These are phyloP conservation scores for Pueraria montana DNA, from an alignment of 306 rosid species.

Conservation along the genomic window DNA sequence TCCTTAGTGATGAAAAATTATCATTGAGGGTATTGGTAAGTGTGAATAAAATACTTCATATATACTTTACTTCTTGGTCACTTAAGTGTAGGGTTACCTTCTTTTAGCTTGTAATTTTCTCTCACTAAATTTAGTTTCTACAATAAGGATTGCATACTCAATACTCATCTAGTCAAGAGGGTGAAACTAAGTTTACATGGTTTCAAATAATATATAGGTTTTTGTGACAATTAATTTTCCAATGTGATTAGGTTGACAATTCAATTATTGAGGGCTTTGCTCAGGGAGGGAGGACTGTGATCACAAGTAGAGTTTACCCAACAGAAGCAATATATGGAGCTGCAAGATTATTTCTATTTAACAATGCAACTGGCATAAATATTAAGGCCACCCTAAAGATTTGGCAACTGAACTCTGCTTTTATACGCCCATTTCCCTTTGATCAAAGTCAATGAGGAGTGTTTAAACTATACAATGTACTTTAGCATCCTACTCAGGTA, in stretches of 20 bases:
- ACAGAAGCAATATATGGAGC: conserved; percentile 84
- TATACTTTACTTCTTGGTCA: neutral
- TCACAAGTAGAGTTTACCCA: conserved; percentile 75
- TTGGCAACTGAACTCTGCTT: conserved; percentile 78
- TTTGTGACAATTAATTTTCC: neutral
- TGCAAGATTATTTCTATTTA: conserved; percentile 74
- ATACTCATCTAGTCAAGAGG: too few species aligned
- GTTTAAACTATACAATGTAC: neutral
- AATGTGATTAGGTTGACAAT: conserved; percentile 71
- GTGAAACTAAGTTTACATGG: too few species aligned
- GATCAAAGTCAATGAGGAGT: conserved; percentile 40
- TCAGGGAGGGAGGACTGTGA: conserved; percentile 78
- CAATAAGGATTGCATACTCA: too few species aligned
- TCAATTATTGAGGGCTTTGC: conserved; percentile 85
- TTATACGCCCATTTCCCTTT: conserved; percentile 66
- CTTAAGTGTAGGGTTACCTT: neutral
- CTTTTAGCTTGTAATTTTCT: neutral
- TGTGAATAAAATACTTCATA: neutral
- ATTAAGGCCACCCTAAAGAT: conserved; percentile 66
- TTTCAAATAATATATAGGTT: neutral
- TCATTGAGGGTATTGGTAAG: conserved; percentile 76
- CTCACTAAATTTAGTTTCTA: too few species aligned
- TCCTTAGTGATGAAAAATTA: conserved; percentile 69
- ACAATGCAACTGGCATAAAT: conserved; percentile 71
- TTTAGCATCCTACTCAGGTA: neutral